A percentile compares a stretch with the other conserved stretches of the same genome.
Conservation (phyloP, 345 rosid genomes). For the Eucalyptus cloeziana region DNA sequence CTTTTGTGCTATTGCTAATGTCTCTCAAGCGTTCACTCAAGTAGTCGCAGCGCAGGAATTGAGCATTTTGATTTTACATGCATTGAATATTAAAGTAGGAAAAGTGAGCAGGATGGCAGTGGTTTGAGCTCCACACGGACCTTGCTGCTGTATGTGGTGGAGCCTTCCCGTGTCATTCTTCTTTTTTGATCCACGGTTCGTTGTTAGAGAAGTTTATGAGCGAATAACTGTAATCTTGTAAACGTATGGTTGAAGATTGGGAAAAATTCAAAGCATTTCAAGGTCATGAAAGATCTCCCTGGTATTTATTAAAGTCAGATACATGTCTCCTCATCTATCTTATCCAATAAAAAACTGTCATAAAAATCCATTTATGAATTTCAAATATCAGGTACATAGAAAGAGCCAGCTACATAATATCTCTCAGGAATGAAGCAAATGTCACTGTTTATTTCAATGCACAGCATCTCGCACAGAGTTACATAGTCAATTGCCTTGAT, state of each 20-base stretch:
- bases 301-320: not conserved
- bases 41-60: not conserved
- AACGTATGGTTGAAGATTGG: not conserved
- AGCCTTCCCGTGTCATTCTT: not conserved
- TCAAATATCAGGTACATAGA: not conserved
- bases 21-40: not conserved
- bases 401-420: not conserved
- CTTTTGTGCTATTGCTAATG: not conserved
- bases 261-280: not conserved
- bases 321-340: not conserved
- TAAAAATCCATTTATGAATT: not conserved
- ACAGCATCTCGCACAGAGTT: not conserved
- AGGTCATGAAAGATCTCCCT: not conserved
- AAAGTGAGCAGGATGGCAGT: not conserved
- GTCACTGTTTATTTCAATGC: not conserved
- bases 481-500: not conserved
- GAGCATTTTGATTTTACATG: not conserved
- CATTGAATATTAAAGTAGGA: not conserved
- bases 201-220: not conserved
- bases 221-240: not conserved
- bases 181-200: not conserved
- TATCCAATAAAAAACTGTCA: not conserved
- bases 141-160: not conserved
- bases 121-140: not conserved
- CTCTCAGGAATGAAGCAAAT: not conserved